phyloP scores from a whole-genome alignment of 805 yeast species.

The Zygoascus bituminiphila region DNA sequence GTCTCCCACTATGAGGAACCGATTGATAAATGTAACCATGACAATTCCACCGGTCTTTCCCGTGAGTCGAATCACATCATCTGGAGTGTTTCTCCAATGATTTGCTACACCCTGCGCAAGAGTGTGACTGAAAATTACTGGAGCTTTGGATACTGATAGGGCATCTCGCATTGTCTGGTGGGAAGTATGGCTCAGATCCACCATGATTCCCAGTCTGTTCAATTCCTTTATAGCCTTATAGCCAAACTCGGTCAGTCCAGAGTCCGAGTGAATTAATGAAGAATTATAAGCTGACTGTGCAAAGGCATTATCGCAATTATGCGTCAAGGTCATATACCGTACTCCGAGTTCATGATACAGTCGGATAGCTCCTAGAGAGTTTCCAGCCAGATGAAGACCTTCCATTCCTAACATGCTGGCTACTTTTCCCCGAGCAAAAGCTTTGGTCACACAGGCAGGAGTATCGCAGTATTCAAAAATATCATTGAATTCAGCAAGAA shows the following conservation, averaged over 20 bases:
- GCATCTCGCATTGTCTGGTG: conserved; percentile 41
- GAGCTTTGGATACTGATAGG: conserved; percentile 34
- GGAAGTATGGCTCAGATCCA: conserved; percentile 43
- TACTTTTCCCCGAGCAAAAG: conserved; percentile 31
- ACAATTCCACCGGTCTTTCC: conserved; percentile 41
- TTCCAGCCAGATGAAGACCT: conserved; percentile 46
- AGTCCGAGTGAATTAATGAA: conserved; percentile 38
- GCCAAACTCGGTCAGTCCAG: conserved; percentile 39
- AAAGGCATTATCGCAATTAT: conserved; percentile 50
- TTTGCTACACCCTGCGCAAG: conserved; percentile 35
- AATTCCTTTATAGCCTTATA: conserved; percentile 37
- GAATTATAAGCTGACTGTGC: conserved; percentile 47
- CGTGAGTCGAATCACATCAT: conserved; percentile 36
- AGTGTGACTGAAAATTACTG: conserved; percentile 44
- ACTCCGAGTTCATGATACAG: conserved; percentile 44
- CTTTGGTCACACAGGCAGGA: conserved; percentile 35
- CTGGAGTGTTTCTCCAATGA: conserved; percentile 42
- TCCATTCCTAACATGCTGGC: conserved; percentile 46
- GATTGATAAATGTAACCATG: conserved; percentile 40
- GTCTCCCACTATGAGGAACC: conserved; percentile 26
- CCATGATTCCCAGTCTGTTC: conserved; percentile 47
- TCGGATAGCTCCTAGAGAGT: conserved; percentile 42
- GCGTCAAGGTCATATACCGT: conserved; percentile 46
- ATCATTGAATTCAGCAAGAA: conserved; percentile 35
- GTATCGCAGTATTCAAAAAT: conserved; percentile 34